Base-by-base conservation (phyloP, 345 rosid species). In the Cardamine resedifolia region DNA sequence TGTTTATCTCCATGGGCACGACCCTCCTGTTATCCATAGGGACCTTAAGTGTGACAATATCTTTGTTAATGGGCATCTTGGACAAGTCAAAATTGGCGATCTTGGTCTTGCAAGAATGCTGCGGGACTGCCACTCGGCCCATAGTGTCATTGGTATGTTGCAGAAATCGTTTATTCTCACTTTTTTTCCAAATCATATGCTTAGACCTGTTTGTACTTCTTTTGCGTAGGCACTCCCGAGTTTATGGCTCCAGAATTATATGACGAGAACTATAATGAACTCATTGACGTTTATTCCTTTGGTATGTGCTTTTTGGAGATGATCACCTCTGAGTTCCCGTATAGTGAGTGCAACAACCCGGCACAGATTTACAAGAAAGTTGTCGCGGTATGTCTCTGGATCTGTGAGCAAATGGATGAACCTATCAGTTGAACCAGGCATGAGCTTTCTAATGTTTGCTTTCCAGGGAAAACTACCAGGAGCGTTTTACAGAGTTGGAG, bases 171-270 rank as follows among this genome's bases (percentile, higher is more conserved):
- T 64, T 70, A 28, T 39, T 50, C 41, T 39, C 24, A 56, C 30
- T 36, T 27, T 19, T 33, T 64, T 0, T 77, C 28, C 44, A 8
- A 7, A 30, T 51, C 8, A 19, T 72, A 19, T 60, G 70, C 65
- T 77, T 44, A 59, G 41, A 52, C 66, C 53, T 33, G 30, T 59
- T 34, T 1, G 9, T 66, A 45, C 38, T 51, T 58, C 52, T 51
- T 66, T 50, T 72, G 16, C 62, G 15, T 72, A 87, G 96, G 96
- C 69, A 90, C 96, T 41, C 96, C 96, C 0, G 96, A 90, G 75
- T 90, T 87, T 80, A 90, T 90, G 96, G 96, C 96, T 36, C 96
- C 96, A 15, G 96, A 90, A 67, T 67, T 90, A 52, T 90, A 90
- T 57, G 93, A 90, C 33, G 94, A 90, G 81, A 84, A 88, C 66